phyloP scores from a whole-genome alignment of 2,329 filamentous ascomycete species.

The Apiospora arundinis region DNA sequence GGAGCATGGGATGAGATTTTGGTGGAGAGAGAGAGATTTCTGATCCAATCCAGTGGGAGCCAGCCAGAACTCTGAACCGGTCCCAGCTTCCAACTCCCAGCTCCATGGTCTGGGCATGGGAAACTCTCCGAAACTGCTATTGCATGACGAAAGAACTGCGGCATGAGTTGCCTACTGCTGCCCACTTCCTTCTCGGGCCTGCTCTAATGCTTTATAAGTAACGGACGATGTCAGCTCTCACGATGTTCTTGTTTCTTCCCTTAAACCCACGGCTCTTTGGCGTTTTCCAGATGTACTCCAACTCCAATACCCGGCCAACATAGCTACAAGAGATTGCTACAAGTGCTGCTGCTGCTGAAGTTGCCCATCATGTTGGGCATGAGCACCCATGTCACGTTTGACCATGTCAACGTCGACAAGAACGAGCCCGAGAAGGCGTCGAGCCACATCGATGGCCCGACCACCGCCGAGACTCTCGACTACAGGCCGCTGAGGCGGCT shows the following conservation, averaged over 20 bases:
- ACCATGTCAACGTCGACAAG: constrained; percentile 46
- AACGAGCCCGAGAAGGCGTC: constrained; percentile 42
- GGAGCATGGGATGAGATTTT: not conserved
- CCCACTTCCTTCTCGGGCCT: not conserved
- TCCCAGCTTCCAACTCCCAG: constrained; percentile 5
- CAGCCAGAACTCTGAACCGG: not conserved
- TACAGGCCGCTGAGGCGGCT: constrained; percentile 52
- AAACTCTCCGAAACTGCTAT: not conserved
- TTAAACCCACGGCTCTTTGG: not conserved
- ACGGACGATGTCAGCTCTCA: not conserved
- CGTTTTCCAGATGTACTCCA: not conserved
- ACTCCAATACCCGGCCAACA: not conserved
- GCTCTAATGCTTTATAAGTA: not conserved
- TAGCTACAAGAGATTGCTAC: not conserved
- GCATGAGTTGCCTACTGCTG: not conserved
- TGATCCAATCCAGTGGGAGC: not conserved
- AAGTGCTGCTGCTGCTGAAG: not conserved
- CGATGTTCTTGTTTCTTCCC: not conserved
- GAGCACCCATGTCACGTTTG: constrained; percentile 45
- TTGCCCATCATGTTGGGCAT: constrained; percentile 33
- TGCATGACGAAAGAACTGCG: constrained; percentile 14
- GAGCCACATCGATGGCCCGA: constrained; percentile 40
- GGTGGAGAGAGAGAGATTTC: not conserved
- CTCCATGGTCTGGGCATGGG: not conserved
- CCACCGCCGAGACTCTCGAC: constrained; percentile 45